Base-by-base conservation (phyloP, 2,329 filamentous ascomycete genomes). In the Rutstroemia sp. region DNA sequence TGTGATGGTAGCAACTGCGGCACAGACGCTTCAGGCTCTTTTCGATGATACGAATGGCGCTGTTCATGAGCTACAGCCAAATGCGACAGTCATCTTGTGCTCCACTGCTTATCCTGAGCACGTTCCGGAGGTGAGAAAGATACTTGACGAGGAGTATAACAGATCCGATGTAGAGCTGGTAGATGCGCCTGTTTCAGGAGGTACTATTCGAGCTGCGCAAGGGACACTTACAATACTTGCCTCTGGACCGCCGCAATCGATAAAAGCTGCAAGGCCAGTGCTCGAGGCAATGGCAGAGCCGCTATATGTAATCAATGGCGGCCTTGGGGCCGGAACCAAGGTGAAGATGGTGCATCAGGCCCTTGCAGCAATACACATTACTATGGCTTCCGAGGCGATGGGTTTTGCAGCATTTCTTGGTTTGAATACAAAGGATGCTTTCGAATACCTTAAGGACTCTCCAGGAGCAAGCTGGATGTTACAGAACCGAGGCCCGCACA, bases 161-260 rank as follows among this genome's bases (percentile, higher is more conserved):
- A 76, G 87, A 6, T 68, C 71, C 2, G 87, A 91, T 66, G 77
- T 91, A 30, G 73, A 76, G 50, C 78, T 90, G 52, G 78, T 92
- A 51, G 87, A 90, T 70, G 79, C 80, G 21, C 87, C 87, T 0
- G 87, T 91, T 0, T 89, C 85, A 0, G 87, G 87, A 0, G 87
- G 87, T 1, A 81, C 84, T 0, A 75, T 79, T 9, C 78, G 87
- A 37, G 87, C 87, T 1, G 85, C 84, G 0, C 79, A 86, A 49
- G 87, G 87, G 3, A 88, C 86, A 0, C 72, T 91, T 44, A 87
- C 85, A 6, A 90, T 92, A 67, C 89, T 92, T 80, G 85, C 85
- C 0, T 82, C 83, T 2, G 85, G 78, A 0, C 73, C 79, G 0
- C 75, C 79, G 19, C 59, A 56, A 10, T 59, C 62, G 44, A 27